phyloP scores from a whole-genome alignment of 495 filamentous ascomycete species.

The Parathielavia appendiculata region DNA sequence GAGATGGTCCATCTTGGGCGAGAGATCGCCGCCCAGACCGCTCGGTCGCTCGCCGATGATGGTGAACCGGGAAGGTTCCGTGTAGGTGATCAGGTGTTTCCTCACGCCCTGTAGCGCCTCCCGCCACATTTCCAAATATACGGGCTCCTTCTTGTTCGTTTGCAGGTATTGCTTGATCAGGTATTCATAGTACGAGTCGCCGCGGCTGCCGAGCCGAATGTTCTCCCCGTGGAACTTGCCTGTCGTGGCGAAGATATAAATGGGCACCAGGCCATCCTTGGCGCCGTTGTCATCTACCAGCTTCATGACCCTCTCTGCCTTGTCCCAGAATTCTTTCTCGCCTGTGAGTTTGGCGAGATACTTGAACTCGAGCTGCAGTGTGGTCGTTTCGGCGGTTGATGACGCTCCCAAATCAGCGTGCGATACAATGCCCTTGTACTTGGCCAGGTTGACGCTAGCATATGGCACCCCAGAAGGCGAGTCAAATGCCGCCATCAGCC shows the following conservation, averaged over 20 bases:
- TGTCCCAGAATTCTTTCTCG: slow-evolving; percentile 84
- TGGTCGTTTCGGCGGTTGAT: slow-evolving; percentile 88
- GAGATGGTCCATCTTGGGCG: slow-evolving; percentile 95
- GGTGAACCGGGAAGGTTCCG: slow-evolving; percentile 70
- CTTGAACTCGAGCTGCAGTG: slow-evolving; percentile 93
- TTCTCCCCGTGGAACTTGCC: slow-evolving; percentile 77
- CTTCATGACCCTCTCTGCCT: slow-evolving; percentile 85
- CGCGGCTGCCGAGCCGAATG: slow-evolving; percentile 86
- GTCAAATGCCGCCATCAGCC: slow-evolving; percentile 82
- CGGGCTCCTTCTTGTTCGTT: slow-evolving; percentile 75
- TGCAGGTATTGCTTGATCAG: slow-evolving; percentile 96
- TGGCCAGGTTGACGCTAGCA: slow-evolving; percentile 82
- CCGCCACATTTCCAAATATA: slow-evolving; percentile 92
- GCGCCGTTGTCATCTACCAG: slow-evolving; percentile 74
- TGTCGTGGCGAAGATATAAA: slow-evolving; percentile 74
- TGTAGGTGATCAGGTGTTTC: slow-evolving; percentile 88
- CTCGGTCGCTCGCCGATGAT: slow-evolving; percentile 79
- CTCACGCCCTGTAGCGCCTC: slow-evolving; percentile 78
- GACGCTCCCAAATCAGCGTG: slow-evolving; percentile 86
- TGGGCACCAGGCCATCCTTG: slow-evolving; percentile 81
- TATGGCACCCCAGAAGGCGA: slow-evolving; percentile 81
- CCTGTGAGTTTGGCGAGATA: slow-evolving; percentile 94
- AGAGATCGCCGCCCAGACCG: slow-evolving; percentile 59
- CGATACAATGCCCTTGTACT: slow-evolving; percentile 64
- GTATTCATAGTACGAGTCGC: slow-evolving; percentile 98